Evolutionary conservation across 2,329 filamentous ascomycete genomes (phyloP), one percentile per base, ranked within the genome.

Genomic region (Trichoderma koningii): DNA sequence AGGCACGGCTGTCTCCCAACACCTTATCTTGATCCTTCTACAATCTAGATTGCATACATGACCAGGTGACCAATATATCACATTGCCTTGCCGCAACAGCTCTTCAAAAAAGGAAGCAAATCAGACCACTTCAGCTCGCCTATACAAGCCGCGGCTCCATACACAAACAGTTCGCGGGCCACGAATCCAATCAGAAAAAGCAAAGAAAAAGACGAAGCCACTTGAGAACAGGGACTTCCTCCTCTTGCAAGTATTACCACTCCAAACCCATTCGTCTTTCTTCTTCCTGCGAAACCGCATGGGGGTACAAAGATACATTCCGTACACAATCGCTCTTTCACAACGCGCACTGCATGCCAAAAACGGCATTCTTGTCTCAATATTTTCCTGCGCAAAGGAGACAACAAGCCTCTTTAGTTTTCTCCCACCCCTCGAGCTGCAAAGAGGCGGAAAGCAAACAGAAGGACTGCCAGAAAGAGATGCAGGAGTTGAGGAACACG

Each of bases 281-380:
- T 3, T 50, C 26, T 6, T 30, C 50, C 50, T 51, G 45, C 45
- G n/a, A 23, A 51, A 26, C 12, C 26, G 41, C 23, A 41, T 19
- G n/a, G 44, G 34, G 45, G 56, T 42, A 41, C 56, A 30, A 26
- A 50, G 15, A 17, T 51, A 51, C 45, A 45, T 38, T 38, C 34
- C 34, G 34, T 38, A 38, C 28, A 30, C 10, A 38, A 38, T 38
- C 34, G 34, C 34, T 14, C 34, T 38, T 38, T 38, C 34, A 9
- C 34, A 38, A 38, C 26, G 59, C 59, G 59, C 59, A 62, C 59
- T 62, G 59, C 59, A 44, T 62, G 45, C 59, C 59, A 62, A 19
- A 62, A 62, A 26, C 41, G 59, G 59, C 53, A 52, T 19, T 52
- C 7, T 34, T 38, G 34, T 38, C 34, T 38, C 34, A 38, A 38